Conservation (phyloP, 2,329 filamentous ascomycete species). For the Penicillium sp. region DNA sequence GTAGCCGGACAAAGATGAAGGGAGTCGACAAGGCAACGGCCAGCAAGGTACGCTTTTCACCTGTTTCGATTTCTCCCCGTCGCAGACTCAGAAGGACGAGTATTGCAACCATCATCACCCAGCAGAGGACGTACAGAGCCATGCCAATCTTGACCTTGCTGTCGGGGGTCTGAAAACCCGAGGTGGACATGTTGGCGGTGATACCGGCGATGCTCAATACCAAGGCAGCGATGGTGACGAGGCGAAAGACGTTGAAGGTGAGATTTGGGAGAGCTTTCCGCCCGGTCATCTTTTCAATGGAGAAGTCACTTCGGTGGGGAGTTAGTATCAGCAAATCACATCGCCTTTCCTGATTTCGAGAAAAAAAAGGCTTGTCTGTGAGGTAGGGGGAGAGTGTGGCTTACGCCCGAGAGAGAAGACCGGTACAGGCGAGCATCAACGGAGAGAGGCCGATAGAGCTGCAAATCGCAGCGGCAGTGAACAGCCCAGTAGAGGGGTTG, state of each 20-base stretch:
- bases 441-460: slow-evolving; percentile 46
- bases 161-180: slow-evolving; percentile 24
- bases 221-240: slow-evolving; percentile 29
- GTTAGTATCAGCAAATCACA: background rate
- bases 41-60: slow-evolving; percentile 45
- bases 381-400: background rate
- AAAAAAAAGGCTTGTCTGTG: background rate
- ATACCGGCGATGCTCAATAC: slow-evolving; percentile 44
- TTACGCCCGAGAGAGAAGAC: slow-evolving; percentile 38
- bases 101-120: slow-evolving; percentile 30
- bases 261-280: slow-evolving; percentile 13
- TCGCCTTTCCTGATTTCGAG: background rate
- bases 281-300: slow-evolving; percentile 16
- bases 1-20: slow-evolving; percentile 47
- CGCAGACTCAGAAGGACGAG: slow-evolving; percentile 29
- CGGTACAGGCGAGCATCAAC: slow-evolving; percentile 43
- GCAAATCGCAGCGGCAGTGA: slow-evolving; percentile 41
- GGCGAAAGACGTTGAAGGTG: slow-evolving; percentile 26
- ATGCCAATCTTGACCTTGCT: slow-evolving; percentile 40
- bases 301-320: slow-evolving; percentile 16
- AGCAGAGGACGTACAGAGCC: slow-evolving; percentile 41
- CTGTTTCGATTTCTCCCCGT: slow-evolving; percentile 30
- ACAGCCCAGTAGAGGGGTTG: slow-evolving; percentile 33
- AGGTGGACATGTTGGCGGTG: slow-evolving; percentile 27
- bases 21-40: slow-evolving; percentile 42